These are phyloP conservation scores for Neopestalotiopsis sp. DNA, from an alignment of 2,329 filamentous ascomycete genomes.

Conservation along the genomic window DNA sequence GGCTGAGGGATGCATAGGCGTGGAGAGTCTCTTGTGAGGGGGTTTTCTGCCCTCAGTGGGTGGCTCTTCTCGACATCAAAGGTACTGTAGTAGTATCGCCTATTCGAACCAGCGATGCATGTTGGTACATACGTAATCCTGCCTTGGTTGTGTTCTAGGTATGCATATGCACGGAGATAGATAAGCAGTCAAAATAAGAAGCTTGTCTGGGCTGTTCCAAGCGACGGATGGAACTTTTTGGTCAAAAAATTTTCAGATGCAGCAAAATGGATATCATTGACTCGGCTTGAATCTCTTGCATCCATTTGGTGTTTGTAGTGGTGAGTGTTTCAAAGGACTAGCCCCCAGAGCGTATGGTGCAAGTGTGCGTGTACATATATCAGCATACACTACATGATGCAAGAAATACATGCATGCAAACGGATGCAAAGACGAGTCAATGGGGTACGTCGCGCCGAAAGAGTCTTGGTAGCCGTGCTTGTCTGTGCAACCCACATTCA, in stretches of 20 bases:
- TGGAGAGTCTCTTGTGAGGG: background rate
- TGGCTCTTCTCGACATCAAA: background rate
- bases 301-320: background rate
- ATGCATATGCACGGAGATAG: background rate
- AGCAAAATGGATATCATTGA: slow-evolving; percentile 6
- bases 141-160: background rate
- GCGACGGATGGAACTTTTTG: background rate
- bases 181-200: background rate
- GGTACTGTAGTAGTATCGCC: background rate
- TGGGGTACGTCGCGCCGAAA: slow-evolving; percentile 8
- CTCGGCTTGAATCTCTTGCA: background rate
- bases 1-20: background rate
- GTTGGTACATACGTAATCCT: background rate
- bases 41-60: background rate
- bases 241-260: background rate
- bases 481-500: slow-evolving; percentile 6
- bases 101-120: background rate
- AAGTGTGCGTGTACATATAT: background rate
- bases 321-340: background rate
- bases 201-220: background rate
- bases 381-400: slow-evolving; percentile 4
- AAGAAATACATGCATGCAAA: slow-evolving; percentile 9
- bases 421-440: slow-evolving; percentile 13
- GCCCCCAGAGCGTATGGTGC: background rate
- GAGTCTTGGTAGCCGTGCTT: background rate